Conservation (phyloP, 805 yeast species). For the Monosporozyma yasuniensis region DNA sequence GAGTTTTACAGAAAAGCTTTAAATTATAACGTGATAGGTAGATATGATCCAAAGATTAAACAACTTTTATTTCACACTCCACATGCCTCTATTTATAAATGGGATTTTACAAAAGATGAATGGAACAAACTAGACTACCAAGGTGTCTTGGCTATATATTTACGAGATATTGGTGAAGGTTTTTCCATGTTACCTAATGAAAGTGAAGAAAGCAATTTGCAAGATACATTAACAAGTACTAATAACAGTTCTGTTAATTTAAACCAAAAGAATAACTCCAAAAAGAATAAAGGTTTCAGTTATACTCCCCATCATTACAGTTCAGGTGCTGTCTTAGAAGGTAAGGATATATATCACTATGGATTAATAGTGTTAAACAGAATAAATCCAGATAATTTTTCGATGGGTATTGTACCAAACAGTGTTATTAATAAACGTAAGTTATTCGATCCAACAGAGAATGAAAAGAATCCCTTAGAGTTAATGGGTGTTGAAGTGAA, state of each 20-base stretch:
- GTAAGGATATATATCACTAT: conserved; percentile 42
- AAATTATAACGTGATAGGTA: conserved; percentile 65
- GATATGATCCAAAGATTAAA: conserved; percentile 65
- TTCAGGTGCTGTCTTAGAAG: conserved; percentile 17
- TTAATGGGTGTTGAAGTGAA: conserved; percentile 59
- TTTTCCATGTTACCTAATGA: conserved; percentile 12
- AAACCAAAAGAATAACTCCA: neutral
- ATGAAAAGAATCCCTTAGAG: conserved; percentile 26
- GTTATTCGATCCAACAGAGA: conserved; percentile 28
- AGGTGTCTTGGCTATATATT: conserved; percentile 61
- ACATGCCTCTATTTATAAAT: conserved; percentile 63
- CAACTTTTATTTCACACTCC: conserved; percentile 61
- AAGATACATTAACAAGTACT: neutral
- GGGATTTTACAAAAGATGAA: conserved; percentile 45
- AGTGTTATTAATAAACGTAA: conserved; percentile 36
- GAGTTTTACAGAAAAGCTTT: conserved; percentile 60
- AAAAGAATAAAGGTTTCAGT: neutral
- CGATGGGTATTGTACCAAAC: conserved; percentile 58
- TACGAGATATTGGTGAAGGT: conserved; percentile 34
- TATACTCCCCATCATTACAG: conserved; percentile 3
- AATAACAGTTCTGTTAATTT: neutral
- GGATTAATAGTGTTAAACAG: conserved; percentile 67
- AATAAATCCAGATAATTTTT: conserved; percentile 58
- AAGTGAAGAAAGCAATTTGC: conserved; percentile 7
- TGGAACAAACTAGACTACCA: conserved; percentile 66